A percentile compares a stretch with the other conserved stretches of the same genome.
Evolutionary conservation across 2,329 filamentous ascomycete species (phyloP).

Genomic region (Calonectria hawksworthii): DNA sequence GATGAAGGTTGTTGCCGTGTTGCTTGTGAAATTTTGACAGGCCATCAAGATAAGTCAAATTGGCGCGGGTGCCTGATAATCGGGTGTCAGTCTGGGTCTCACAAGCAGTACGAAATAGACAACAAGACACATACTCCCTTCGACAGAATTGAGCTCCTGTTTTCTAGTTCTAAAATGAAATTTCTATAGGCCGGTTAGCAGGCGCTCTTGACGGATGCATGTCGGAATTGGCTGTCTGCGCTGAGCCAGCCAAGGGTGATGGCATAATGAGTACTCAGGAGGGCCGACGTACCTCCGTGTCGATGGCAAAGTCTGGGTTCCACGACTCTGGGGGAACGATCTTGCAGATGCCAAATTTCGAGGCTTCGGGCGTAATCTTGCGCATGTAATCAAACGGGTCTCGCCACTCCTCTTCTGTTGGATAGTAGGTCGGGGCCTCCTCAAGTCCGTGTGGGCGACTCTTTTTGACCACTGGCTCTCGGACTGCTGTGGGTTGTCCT

Average conservation of each 20-base stretch:
- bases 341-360: conserved; percentile 92
- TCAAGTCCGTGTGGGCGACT: conserved; percentile 86
- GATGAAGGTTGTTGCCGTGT: conserved; percentile 92
- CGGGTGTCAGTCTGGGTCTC: conserved; percentile 49
- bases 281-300: conserved; percentile 81
- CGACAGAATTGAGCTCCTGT: conserved; percentile 96
- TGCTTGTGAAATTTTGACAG: conserved; percentile 97
- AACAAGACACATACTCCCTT: conserved; percentile 82
- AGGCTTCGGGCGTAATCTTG: conserved; percentile 89
- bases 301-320: conserved; percentile 96
- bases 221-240: neutral
- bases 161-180: conserved; percentile 98
- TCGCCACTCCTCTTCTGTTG: conserved; percentile 93
- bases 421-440: conserved; percentile 91
- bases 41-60: conserved; percentile 95
- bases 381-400: conserved; percentile 95
- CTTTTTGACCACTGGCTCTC: conserved; percentile 82
- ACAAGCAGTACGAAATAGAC: conserved; percentile 8
- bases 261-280: conserved; percentile 6
- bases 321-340: conserved; percentile 94
- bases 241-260: neutral
- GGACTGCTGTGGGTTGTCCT: conserved; percentile 82
- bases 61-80: conserved; percentile 85
- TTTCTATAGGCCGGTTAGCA: conserved; percentile 67
- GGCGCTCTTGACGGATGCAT: neutral